Conservation (phyloP, 805 yeast genomes). For the Myxozyma udenii region DNA sequence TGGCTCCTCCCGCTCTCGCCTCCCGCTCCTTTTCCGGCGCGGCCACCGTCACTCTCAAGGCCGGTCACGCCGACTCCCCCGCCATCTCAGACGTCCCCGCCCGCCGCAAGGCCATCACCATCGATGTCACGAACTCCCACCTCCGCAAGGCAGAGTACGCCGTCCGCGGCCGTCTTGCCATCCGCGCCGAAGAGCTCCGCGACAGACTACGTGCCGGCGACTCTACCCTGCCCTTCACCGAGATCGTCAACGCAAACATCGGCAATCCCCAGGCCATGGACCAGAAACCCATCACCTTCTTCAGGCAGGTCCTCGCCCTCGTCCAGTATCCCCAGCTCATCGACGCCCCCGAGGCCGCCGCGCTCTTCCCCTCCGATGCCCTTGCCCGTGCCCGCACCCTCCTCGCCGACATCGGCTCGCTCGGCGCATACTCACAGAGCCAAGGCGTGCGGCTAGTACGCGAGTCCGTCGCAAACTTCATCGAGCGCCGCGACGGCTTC, state of each 20-base stretch:
- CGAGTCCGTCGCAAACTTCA: slow-evolving; percentile 75
- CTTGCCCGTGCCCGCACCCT: slow-evolving; percentile 63
- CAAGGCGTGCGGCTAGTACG: slow-evolving; percentile 79
- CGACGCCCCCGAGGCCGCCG: slow-evolving; percentile 34
- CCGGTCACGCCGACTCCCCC: neutral
- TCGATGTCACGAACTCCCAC: slow-evolving; percentile 62
- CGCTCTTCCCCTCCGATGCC: slow-evolving; percentile 60
- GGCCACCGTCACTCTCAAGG: neutral
- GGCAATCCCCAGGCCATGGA: slow-evolving; percentile 98
- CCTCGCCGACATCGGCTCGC: slow-evolving; percentile 65
- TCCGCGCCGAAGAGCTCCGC: slow-evolving; percentile 81
- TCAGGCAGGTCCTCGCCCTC: slow-evolving; percentile 82
- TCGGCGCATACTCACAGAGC: slow-evolving; percentile 93
- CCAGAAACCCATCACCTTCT: slow-evolving; percentile 92
- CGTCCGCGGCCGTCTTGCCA: slow-evolving; percentile 92
- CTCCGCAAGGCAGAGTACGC: slow-evolving; percentile 91
- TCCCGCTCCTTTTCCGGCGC: neutral
- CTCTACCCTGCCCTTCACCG: slow-evolving; percentile 66
- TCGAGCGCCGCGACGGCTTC: slow-evolving; percentile 72
- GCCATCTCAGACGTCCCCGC: slow-evolving; percentile 1
- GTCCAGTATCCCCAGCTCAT: slow-evolving; percentile 80
- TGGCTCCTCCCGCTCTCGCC: neutral
- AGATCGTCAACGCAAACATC: slow-evolving; percentile 84
- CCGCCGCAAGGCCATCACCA: slow-evolving; percentile 36
- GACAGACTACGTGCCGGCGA: slow-evolving; percentile 53